A percentile compares a stretch with the other conserved stretches of the same genome.
phyloP scores from a whole-genome alignment of 2,329 filamentous ascomycete species.

The Westerdykella ornata region DNA sequence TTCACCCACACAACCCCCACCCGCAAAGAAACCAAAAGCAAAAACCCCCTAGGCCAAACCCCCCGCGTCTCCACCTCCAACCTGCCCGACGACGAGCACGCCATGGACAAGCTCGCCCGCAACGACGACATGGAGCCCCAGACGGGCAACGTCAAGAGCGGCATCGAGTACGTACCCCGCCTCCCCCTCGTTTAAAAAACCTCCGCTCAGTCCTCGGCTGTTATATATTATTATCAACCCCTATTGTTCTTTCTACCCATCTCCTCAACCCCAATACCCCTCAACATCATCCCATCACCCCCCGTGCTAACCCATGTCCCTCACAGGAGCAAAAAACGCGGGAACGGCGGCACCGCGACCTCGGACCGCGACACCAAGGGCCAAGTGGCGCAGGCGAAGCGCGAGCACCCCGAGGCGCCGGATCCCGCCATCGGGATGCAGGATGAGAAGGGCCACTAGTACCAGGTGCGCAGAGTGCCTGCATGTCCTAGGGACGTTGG shows the following conservation, averaged over 20 bases:
- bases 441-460: slow-evolving; percentile 40
- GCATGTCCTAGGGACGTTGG: neutral
- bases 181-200: neutral
- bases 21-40: neutral
- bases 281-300: too few relatives aligned
- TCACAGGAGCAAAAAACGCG: slow-evolving; percentile 20
- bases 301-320: neutral
- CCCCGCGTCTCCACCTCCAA: neutral
- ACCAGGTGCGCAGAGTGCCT: too few relatives aligned
- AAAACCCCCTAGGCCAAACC: neutral
- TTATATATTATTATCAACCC: too few relatives aligned
- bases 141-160: slow-evolving; percentile 12
- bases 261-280: too few relatives aligned
- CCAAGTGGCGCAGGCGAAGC: slow-evolving; percentile 39
- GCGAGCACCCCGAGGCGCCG: slow-evolving; percentile 44
- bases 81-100: slow-evolving; percentile 13
- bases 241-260: too few relatives aligned
- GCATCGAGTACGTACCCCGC: slow-evolving; percentile 16
- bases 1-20: neutral
- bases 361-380: slow-evolving; percentile 34
- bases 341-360: slow-evolving; percentile 38
- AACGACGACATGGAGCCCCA: slow-evolving; percentile 23
- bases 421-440: slow-evolving; percentile 46
- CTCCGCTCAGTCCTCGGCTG: neutral
- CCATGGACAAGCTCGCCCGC: slow-evolving; percentile 18